Conservation (phyloP, 352 stramenopile genomes). For the Phytophthora colocasiae region DNA sequence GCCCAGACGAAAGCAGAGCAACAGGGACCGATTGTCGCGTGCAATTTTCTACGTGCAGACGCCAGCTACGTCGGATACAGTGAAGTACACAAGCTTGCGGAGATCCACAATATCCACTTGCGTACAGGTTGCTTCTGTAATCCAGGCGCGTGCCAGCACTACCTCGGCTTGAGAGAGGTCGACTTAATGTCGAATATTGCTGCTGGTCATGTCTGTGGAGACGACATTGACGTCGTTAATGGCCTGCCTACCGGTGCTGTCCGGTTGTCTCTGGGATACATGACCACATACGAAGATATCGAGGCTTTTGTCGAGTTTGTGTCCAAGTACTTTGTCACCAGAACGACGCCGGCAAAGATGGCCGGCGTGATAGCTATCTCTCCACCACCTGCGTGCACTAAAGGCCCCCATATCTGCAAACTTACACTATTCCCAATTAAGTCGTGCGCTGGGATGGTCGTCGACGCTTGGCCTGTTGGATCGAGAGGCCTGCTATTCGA, state of each 20-base stretch:
- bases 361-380: neutral
- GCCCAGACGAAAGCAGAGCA: neutral
- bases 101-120: slow-evolving; percentile 73
- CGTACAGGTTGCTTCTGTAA: slow-evolving; percentile 86
- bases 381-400: neutral
- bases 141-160: slow-evolving; percentile 75
- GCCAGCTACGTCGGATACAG: slow-evolving; percentile 73
- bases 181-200: slow-evolving; percentile 63
- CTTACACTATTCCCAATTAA: slow-evolving; percentile 82
- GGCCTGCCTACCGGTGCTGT: slow-evolving; percentile 71
- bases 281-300: slow-evolving; percentile 79
- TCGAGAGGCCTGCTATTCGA: slow-evolving; percentile 71
- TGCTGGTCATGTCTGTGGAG: slow-evolving; percentile 73
- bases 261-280: slow-evolving; percentile 78
- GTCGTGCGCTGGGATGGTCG: slow-evolving; percentile 69
- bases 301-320: slow-evolving; percentile 58
- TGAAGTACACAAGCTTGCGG: slow-evolving; percentile 71
- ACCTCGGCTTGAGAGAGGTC: slow-evolving; percentile 58
- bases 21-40: slow-evolving; percentile 62
- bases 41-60: slow-evolving; percentile 67
- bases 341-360: slow-evolving; percentile 11
- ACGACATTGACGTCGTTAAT: slow-evolving; percentile 75
- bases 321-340: slow-evolving; percentile 68
- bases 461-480: slow-evolving; percentile 65
- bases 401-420: slow-evolving; percentile 47